phyloP scores from a whole-genome alignment of 1,284 basidiomycete genomes.

The Cutaneotrichosporon dermatis region DNA sequence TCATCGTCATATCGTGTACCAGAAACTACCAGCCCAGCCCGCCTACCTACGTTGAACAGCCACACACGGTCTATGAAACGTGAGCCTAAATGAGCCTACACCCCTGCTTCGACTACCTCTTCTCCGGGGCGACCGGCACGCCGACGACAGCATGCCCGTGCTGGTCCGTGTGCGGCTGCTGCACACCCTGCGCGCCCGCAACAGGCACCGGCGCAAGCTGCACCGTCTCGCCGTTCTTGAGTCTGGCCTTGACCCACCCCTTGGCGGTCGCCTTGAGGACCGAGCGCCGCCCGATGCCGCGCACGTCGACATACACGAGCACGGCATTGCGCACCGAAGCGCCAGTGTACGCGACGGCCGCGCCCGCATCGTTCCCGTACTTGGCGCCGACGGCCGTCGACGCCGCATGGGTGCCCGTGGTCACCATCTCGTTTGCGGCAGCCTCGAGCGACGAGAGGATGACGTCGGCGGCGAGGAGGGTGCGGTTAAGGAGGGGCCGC shows the following conservation, averaged over 20 bases:
- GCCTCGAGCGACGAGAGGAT: slow-evolving; percentile 67
- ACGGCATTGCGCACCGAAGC: slow-evolving; percentile 64
- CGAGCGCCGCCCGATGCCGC: slow-evolving; percentile 64
- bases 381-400: slow-evolving; percentile 58
- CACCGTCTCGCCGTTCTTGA: slow-evolving; percentile 39
- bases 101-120: too few species aligned
- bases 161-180: too few species aligned
- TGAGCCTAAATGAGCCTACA: too few species aligned
- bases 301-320: slow-evolving; percentile 70
- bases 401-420: slow-evolving; percentile 57
- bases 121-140: too few species aligned
- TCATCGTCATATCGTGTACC: too few species aligned
- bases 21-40: too few species aligned
- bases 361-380: slow-evolving; percentile 63
- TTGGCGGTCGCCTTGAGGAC: slow-evolving; percentile 56
- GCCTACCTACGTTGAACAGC: too few species aligned
- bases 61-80: too few species aligned
- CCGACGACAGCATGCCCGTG: too few species aligned
- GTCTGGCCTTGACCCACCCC: slow-evolving; percentile 43
- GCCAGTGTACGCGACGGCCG: slow-evolving; percentile 58
- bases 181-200: too few species aligned
- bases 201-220: slow-evolving; percentile 29
- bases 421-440: slow-evolving; percentile 60
- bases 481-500: slow-evolving; percentile 50
- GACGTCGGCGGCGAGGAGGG: slow-evolving; percentile 66